Evolutionary conservation across 768 basidiomycete genomes (phyloP).

Genomic region (Rhizopogon vinicolor): DNA sequence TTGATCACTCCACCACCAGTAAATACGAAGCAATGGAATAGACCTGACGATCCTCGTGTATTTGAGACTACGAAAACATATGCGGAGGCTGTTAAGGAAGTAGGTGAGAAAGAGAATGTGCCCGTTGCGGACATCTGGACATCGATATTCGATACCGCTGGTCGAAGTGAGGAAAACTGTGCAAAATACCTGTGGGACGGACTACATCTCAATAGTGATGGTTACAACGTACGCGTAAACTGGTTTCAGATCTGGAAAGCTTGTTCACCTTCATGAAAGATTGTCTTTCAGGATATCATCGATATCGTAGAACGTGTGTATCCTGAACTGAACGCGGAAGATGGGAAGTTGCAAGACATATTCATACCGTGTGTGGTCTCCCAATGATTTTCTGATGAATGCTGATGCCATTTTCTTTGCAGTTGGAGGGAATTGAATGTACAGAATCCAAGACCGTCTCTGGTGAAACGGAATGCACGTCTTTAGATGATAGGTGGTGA

Average conservation of each 20-base stretch:
- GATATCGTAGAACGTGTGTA: slow-evolving; percentile 50
- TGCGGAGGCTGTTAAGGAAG: slow-evolving; percentile 62
- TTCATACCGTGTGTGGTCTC: slow-evolving; percentile 53
- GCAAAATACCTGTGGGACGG: slow-evolving; percentile 63
- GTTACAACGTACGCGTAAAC: slow-evolving; percentile 55
- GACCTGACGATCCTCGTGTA: slow-evolving; percentile 29
- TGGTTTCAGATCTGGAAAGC: not conserved
- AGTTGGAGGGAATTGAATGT: slow-evolving; percentile 20
- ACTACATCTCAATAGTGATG: slow-evolving; percentile 68
- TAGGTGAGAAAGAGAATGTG: slow-evolving; percentile 50
- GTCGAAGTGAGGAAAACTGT: slow-evolving; percentile 48
- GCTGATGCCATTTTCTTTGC: not conserved
- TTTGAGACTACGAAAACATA: slow-evolving; percentile 65
- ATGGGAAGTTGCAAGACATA: slow-evolving; percentile 41
- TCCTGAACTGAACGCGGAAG: slow-evolving; percentile 66
- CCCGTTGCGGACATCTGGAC: slow-evolving; percentile 74
- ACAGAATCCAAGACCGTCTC: slow-evolving; percentile 16
- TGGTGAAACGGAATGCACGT: slow-evolving; percentile 10
- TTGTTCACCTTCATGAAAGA: slow-evolving; percentile 30
- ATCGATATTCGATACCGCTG: slow-evolving; percentile 63
- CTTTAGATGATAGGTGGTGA: not conserved
- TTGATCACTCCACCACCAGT: slow-evolving; percentile 85
- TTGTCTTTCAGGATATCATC: slow-evolving; percentile 63
- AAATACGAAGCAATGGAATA: slow-evolving; percentile 53
- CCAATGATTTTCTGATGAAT: not conserved